phyloP scores from a whole-genome alignment of 2,329 filamentous ascomycete genomes.

The Aspergillus sp. region DNA sequence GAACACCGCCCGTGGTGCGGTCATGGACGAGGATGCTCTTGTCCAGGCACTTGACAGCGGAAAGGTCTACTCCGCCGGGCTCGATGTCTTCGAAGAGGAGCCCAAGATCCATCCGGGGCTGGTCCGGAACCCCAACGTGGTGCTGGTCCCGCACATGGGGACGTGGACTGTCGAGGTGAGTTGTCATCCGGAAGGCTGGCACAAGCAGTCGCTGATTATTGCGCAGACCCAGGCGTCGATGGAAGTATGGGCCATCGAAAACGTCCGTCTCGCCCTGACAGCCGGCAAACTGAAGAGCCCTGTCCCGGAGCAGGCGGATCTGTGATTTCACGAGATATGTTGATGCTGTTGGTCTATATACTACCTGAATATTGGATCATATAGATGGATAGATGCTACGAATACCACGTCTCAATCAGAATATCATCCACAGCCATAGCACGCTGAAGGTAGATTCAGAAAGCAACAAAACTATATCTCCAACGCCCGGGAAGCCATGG shows the following conservation, averaged over 20 bases:
- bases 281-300: conserved; percentile 56
- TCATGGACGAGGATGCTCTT: conserved; percentile 73
- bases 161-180: conserved; percentile 62
- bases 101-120: conserved; percentile 66
- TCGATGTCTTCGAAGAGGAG: conserved; percentile 79
- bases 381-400: background rate
- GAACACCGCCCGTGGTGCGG: conserved; percentile 73
- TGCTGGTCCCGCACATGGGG: conserved; percentile 78
- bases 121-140: conserved; percentile 58
- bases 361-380: background rate
- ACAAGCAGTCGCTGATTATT: conserved; percentile 1
- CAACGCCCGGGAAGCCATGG: conserved; percentile 57
- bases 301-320: conserved; percentile 60
- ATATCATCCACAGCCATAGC: no score
- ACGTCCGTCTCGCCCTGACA: conserved; percentile 55
- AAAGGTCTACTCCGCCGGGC: conserved; percentile 59
- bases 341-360: background rate
- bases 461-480: no score
- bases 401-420: no score
- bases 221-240: conserved; percentile 47
- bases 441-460: no score
- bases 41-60: conserved; percentile 63
- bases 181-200: background rate
- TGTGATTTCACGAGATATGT: conserved; percentile 14
- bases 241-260: conserved; percentile 67